Base-by-base conservation (phyloP, 2,329 filamentous ascomycete species). In the Didymella glomerata region DNA sequence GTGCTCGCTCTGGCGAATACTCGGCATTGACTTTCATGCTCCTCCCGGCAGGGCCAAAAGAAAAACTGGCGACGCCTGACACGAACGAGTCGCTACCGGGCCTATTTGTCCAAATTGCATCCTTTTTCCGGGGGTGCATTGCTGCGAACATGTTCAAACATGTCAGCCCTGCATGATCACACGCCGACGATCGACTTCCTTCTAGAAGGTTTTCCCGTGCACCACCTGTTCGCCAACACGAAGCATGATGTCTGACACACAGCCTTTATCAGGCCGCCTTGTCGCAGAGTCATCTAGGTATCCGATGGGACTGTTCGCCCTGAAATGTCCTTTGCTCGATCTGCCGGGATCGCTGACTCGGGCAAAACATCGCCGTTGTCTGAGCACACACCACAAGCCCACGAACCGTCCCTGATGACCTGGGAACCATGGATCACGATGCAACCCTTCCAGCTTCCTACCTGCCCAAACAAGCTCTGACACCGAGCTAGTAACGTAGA, bases 91-190 rank as follows among this genome's bases (percentile, higher is more conserved):
- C 41, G 34, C 40, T 48, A 22, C 50, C 38, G 50, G 51, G 13
- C 36, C 40, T 46, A 49, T 50, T 40, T 51, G 40, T 34, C 56
- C 56, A 50, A 47, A 42, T 54, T 54, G 47, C 46, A 54, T 56
- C 47, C 62, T 63, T 57, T 55, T 58, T 48, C 51, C 48, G 54
- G 60, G 57, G 58, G 46, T 49, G 54, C 62, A 61, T 62, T 41
- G 49, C 63, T 70, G 68, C 68, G 68, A 71, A 72, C 68, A 69
- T 66, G 64, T 67, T 65, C 67, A 66, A 68, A 72, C 67, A 59
- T 42, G 45, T 36, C 54, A 59, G 49, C 56, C 56, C 50, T 54
- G 53, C 49, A 63, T 58, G 51, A 24, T 20, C 44, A 52, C 48
- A 44, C 48, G 44, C 54, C 61, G 61, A 57, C 54, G 63, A 68